Evolutionary conservation across 345 rosid species (phyloP), one percentile per base, ranked within the genome.

Genomic region (Eucalyptus cloeziana): DNA sequence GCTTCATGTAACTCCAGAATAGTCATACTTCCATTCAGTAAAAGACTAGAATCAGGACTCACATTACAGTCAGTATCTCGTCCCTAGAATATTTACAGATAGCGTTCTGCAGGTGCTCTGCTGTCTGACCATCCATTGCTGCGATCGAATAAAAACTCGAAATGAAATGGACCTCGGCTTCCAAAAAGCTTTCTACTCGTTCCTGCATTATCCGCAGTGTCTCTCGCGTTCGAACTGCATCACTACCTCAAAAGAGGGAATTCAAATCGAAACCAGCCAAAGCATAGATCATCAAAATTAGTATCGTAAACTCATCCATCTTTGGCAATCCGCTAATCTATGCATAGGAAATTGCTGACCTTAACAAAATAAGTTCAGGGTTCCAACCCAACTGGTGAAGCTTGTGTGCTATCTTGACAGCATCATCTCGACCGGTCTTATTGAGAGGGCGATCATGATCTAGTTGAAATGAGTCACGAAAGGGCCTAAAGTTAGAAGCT

Each of bases 91-190:
- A 95, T 90, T 86, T 94, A 89, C 96, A 96, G 92, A 98, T 92
- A 90, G 93, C 91, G 83, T 89, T 93, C 54, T 95, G 98, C 88
- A 97, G 96, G 90, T 95, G 99, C 14, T 94, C 97, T 2, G 99
- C 99, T 14, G 99, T 97, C 91, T 97, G 99, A 49, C 99, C 99
- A 88, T 97, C 99, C 99, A 98, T 95, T 45, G 99, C 98, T 8
- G 99, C 97, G 88, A 98, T 92, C 79, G 99, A 98, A 93, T 98
- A 98, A 92, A 96, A 98, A 93, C 99, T 98, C 2, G 99, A 95
- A 87, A 98, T 91, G 90, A 95, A 96, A 92, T 94, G 97, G 86
- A 95, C 94, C 91, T 95, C 94, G 10, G 99, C 97, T 87, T 94
- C 97, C 92, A 93, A 86, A 86, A 98, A 94, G 64, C 89, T 95